A percentile compares a stretch with the other conserved stretches of the same genome.
Evolutionary conservation across 768 basidiomycete species (phyloP).

Genomic region (Fomitopsis pulvina): DNA sequence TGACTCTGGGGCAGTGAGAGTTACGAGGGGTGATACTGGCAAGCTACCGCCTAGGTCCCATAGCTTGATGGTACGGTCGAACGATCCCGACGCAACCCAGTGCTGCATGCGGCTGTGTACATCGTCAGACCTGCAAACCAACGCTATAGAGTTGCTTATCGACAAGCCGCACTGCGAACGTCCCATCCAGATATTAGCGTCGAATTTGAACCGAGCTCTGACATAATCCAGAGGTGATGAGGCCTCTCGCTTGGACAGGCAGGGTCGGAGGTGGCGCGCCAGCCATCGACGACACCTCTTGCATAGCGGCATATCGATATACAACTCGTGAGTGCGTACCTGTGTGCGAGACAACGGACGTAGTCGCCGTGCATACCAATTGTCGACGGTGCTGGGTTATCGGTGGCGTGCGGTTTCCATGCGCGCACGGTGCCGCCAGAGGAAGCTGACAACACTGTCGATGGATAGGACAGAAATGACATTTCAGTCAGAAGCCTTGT

Average conservation of each 20-base stretch:
- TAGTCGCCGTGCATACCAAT: conserved; percentile 83
- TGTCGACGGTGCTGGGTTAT: conserved; percentile 45
- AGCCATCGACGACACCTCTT: too few species aligned
- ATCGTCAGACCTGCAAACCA: background rate
- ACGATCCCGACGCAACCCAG: conserved; percentile 91
- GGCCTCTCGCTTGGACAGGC: conserved; percentile 1
- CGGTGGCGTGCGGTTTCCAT: conserved; percentile 76
- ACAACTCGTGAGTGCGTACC: conserved; percentile 45
- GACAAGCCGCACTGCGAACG: background rate
- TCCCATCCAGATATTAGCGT: too few species aligned
- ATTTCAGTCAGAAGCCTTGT: background rate
- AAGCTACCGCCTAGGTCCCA: conserved; percentile 69
- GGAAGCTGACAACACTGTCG: conserved; percentile 80
- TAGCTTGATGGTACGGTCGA: conserved; percentile 89
- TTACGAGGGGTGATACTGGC: conserved; percentile 40
- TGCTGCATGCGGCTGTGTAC: conserved; percentile 59
- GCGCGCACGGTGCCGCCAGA: conserved; percentile 93
- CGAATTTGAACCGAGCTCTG: too few species aligned
- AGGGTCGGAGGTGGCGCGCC: too few species aligned
- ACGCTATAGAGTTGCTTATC: background rate
- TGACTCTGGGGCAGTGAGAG: conserved; percentile 62
- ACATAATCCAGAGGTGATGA: too few species aligned
- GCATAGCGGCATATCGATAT: too few species aligned
- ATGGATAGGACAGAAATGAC: background rate
- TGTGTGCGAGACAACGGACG: conserved; percentile 71